Base-by-base conservation (phyloP, 1,284 basidiomycete genomes). In the Neonothopanus nambi region DNA sequence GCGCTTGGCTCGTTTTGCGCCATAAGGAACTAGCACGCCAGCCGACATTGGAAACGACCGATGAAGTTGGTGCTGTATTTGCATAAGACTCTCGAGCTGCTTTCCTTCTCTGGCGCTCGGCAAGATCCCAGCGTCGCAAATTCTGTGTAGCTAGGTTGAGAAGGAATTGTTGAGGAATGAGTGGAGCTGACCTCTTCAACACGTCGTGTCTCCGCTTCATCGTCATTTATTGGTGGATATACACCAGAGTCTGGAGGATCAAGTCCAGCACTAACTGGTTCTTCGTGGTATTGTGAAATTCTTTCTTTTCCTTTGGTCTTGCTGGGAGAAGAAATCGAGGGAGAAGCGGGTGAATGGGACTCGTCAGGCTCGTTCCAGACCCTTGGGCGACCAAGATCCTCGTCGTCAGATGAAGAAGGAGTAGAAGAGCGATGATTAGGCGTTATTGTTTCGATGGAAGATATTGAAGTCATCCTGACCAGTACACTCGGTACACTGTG, bases 151-250 rank as follows among this genome's bases (percentile, higher is more conserved):
- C 55, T 43, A 40, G 42, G 41, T 41, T 20, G 24, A 43, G 11
- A n/a, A 20, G 37, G 17, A 11, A 8, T 36, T 13, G 11, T 44
- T 28, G 38, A 52, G 35, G 28, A 46, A 13, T 12, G 5, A 42
- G 11, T 23, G 41, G 51, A 17, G 66, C 77, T 54, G 67, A 87
- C 89, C 81, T 91, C 86, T 71, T 84, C 77, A 18, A 91, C 73
- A 55, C 81, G 73, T 55, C 81, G 78, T 36, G 85, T 82, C 59
- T 91, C 89, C 49, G 78, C 75, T 35, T 77, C 77, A 30, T 84
- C 82, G 56, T 87, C 84, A 38, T 73, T 81, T 45, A 66, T 78
- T 4, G 89, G 88, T 2, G 89, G 87, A 61, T 90, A 91, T 21
- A 68, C 71, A 21, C 69, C 66, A 42, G 58, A 51, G 24, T 61